Conservation (phyloP, 2,329 filamentous ascomycete species). For the Calonectria hawksworthii region DNA sequence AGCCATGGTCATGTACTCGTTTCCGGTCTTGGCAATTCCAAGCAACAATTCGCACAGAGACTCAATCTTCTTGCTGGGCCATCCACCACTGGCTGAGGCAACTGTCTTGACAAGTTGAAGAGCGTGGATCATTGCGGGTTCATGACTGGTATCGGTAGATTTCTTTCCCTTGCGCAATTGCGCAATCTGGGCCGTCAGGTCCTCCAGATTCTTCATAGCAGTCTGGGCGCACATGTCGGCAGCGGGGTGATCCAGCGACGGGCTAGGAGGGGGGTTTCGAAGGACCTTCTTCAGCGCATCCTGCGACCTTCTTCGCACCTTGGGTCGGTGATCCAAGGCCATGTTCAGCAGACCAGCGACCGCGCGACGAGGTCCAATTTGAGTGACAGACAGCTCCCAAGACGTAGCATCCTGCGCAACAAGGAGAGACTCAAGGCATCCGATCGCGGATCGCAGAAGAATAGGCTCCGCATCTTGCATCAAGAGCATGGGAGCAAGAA, state of each 20-base stretch:
- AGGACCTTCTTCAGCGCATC: conserved; percentile 89
- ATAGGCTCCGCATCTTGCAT: conserved; percentile 88
- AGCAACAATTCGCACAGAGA: conserved; percentile 89
- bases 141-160: conserved; percentile 74
- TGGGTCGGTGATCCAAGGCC: conserved; percentile 88
- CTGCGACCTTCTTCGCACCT: conserved; percentile 93
- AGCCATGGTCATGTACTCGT: conserved; percentile 96
- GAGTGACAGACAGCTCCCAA: conserved; percentile 88
- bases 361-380: conserved; percentile 88
- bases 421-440: conserved; percentile 92
- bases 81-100: conserved; percentile 88
- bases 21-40: conserved; percentile 88
- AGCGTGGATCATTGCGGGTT: conserved; percentile 90
- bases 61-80: conserved; percentile 97
- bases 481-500: conserved; percentile 86
- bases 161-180: conserved; percentile 74
- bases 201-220: conserved; percentile 83
- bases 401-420: conserved; percentile 88
- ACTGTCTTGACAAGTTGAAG: conserved; percentile 93
- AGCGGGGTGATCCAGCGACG: conserved; percentile 92
- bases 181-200: conserved; percentile 75
- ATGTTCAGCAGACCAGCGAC: conserved; percentile 89
- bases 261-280: conserved; percentile 88
- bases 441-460: conserved; percentile 88
- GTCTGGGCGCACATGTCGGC: conserved; percentile 97